These are phyloP conservation scores for Sporothrix pallida DNA, from an alignment of 2,329 filamentous ascomycete genomes.

Conservation along the genomic window DNA sequence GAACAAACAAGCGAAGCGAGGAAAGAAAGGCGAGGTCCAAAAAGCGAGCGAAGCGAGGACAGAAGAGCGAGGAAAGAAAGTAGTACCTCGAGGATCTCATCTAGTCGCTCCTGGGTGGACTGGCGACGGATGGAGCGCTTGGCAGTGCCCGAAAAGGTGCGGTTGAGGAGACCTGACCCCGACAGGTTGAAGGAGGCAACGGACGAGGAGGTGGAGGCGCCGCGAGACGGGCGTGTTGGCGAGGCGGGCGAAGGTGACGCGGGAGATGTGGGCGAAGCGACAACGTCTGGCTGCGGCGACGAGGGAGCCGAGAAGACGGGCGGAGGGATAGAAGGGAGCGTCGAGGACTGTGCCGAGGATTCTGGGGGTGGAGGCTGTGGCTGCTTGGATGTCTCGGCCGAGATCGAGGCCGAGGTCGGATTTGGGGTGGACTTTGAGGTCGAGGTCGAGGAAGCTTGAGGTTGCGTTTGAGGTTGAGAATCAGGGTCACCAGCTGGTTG, in stretches of 20 bases:
- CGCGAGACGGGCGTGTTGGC: neutral
- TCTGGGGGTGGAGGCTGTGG: too few relatives aligned
- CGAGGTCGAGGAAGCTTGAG: neutral
- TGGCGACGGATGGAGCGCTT: constrained; percentile 37
- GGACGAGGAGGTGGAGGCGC: constrained; percentile 22
- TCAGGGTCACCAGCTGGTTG: neutral
- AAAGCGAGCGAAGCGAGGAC: neutral
- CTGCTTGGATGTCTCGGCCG: too few relatives aligned
- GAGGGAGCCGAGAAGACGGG: constrained; percentile 16
- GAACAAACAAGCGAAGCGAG: neutral
- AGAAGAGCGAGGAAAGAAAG: neutral
- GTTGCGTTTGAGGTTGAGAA: neutral
- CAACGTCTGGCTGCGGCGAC: neutral
- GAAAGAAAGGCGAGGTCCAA: too few relatives aligned
- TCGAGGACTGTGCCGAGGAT: neutral
- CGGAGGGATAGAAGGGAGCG: constrained; percentile 11
- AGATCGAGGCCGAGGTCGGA: neutral
- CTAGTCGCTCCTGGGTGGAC: constrained; percentile 44
- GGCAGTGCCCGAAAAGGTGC: neutral
- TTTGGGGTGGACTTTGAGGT: neutral
- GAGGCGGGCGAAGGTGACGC: neutral
- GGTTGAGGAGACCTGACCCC: constrained; percentile 16
- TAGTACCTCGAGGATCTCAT: constrained; percentile 45
- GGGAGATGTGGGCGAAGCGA: neutral
- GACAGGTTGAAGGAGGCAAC: neutral